A percentile compares a stretch with the other conserved stretches of the same genome.
phyloP scores from a whole-genome alignment of 208 protist species.

The Sergeia podlipaevii region DNA sequence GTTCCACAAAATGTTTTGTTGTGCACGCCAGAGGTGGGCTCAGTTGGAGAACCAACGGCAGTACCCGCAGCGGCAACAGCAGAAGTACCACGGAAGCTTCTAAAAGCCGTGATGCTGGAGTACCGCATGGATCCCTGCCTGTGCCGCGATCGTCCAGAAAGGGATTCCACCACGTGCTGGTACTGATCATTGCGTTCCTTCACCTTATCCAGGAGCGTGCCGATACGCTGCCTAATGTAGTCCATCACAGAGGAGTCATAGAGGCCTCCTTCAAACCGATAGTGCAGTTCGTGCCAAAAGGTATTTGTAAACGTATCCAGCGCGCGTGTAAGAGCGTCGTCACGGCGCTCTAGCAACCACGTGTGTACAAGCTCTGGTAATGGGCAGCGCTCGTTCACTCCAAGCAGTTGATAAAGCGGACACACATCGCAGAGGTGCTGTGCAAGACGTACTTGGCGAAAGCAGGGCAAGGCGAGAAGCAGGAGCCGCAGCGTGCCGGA shows the following conservation, averaged over 20 bases:
- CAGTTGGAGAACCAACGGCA: too few relatives aligned
- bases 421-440: slow-evolving; percentile 26
- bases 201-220: slow-evolving; percentile 34
- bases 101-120: too few relatives aligned
- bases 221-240: not conserved
- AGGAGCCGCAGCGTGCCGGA: slow-evolving; percentile 42
- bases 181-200: slow-evolving; percentile 29
- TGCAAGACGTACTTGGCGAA: slow-evolving; percentile 12
- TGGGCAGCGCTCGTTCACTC: slow-evolving; percentile 46
- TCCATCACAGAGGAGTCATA: slow-evolving; percentile 17
- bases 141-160: too few relatives aligned
- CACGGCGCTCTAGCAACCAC: slow-evolving; percentile 31
- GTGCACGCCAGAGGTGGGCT: too few relatives aligned
- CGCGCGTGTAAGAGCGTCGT: not conserved
- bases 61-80: too few relatives aligned
- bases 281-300: slow-evolving; percentile 60
- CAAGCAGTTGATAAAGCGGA: slow-evolving; percentile 58
- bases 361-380: slow-evolving; percentile 43
- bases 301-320: slow-evolving; percentile 46
- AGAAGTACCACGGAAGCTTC: too few relatives aligned
- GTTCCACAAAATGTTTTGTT: too few relatives aligned
- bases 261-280: slow-evolving; percentile 21
- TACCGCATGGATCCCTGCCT: too few relatives aligned
- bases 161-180: slow-evolving; percentile 1
- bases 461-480: slow-evolving; percentile 30